A percentile compares a stretch with the other conserved stretches of the same genome.
phyloP scores from a whole-genome alignment of 2,329 filamentous ascomycete species.

The Pseudogymnoascus sp. region DNA sequence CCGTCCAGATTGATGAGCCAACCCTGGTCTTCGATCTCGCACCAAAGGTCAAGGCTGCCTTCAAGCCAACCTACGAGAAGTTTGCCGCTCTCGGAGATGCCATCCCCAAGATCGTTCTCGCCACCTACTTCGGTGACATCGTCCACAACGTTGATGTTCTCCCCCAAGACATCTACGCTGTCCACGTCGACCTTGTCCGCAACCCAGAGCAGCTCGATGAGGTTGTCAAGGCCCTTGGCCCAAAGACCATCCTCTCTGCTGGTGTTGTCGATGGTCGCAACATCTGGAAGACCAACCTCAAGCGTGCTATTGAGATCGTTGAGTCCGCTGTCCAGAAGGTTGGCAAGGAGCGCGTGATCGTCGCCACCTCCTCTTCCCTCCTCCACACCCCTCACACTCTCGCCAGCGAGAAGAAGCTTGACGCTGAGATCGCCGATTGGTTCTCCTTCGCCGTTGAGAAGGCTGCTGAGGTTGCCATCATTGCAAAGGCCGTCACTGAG shows the following conservation, averaged over 20 bases:
- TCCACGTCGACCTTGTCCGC: conserved; percentile 94
- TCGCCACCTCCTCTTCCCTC: conserved; percentile 93
- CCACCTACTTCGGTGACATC: conserved; percentile 98
- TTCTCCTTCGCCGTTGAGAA: conserved; percentile 98
- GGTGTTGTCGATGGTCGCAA: conserved; percentile 98
- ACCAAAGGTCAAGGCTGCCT: conserved; percentile 84
- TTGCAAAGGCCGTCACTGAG: conserved; percentile 94
- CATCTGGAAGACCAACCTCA: conserved; percentile 99
- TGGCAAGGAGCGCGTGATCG: conserved; percentile 94
- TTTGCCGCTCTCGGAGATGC: conserved; percentile 66
- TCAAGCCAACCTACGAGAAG: conserved; percentile 96
- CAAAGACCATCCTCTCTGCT: conserved; percentile 83
- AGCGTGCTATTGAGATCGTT: conserved; percentile 83
- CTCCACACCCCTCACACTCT: conserved; percentile 98
- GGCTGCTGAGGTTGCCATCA: conserved; percentile 78
- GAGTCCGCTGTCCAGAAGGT: conserved; percentile 91
- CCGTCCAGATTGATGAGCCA: conserved; percentile 97
- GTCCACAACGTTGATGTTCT: conserved; percentile 96
- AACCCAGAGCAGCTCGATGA: conserved; percentile 95
- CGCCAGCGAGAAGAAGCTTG: conserved; percentile 96
- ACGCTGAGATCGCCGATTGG: conserved; percentile 89
- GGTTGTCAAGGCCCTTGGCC: conserved; percentile 72
- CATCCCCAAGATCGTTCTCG: conserved; percentile 80
- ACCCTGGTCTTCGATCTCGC: conserved; percentile 91
- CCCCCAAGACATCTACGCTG: conserved; percentile 67